phyloP scores from a whole-genome alignment of 169 alveolate genomes.

The Toxoplasma gondii region DNA sequence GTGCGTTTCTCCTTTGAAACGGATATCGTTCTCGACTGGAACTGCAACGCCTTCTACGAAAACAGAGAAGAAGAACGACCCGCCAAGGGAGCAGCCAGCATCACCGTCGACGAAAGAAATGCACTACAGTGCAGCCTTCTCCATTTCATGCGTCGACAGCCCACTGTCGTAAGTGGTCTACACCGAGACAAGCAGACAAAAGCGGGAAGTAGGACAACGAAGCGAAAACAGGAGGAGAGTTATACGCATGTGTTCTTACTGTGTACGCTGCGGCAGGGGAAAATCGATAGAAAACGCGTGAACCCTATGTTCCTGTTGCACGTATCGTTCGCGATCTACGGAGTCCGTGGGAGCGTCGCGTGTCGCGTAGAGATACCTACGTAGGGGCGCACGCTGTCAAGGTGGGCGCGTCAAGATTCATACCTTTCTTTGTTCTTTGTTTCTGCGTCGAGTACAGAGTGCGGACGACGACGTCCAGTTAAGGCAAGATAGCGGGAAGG shows the following conservation, averaged over 20 bases:
- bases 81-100: neutral
- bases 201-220: neutral
- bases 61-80: neutral
- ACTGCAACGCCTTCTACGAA: neutral
- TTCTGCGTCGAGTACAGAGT: neutral
- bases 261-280: too few relatives aligned
- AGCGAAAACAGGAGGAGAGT: neutral
- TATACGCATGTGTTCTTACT: neutral
- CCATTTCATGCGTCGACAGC: neutral
- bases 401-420: too few relatives aligned
- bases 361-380: too few relatives aligned
- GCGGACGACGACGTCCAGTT: neutral
- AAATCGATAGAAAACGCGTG: too few relatives aligned
- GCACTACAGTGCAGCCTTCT: slow-evolving; percentile 12
- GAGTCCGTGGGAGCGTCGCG: too few relatives aligned
- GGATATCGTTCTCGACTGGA: neutral
- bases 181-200: neutral
- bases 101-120: neutral
- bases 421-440: too few relatives aligned
- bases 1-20: neutral
- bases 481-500: neutral
- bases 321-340: too few relatives aligned
- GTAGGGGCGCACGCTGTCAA: too few relatives aligned
- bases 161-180: neutral
- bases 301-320: too few relatives aligned